Conservation (phyloP, 2,329 filamentous ascomycete genomes). For the Corynespora cassiicola region DNA sequence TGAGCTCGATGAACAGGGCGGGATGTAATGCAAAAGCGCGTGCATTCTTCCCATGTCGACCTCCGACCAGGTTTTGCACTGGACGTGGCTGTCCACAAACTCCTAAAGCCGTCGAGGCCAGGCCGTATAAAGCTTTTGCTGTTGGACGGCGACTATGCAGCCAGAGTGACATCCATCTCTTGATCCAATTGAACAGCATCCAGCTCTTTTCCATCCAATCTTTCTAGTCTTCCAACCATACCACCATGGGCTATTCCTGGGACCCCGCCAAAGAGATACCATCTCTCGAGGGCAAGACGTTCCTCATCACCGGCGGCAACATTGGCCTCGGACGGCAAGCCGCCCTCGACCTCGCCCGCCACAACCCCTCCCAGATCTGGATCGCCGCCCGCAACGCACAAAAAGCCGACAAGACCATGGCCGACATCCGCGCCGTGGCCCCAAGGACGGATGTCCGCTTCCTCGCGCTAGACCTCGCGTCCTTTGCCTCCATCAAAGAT, state of each 20-base stretch:
- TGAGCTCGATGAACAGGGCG: too few species aligned
- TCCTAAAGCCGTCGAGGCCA: too few species aligned
- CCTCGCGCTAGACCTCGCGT: conserved; percentile 39
- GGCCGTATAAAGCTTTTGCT: too few species aligned
- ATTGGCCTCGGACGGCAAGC: conserved; percentile 52
- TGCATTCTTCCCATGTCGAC: too few species aligned
- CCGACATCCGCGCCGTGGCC: conserved; percentile 10
- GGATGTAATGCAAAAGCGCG: too few species aligned
- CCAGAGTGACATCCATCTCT: too few species aligned
- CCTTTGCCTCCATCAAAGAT: conserved; percentile 35
- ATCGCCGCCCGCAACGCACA: conserved; percentile 44
- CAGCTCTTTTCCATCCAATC: too few species aligned
- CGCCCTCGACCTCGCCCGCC: conserved; percentile 46
- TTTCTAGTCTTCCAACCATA: too few species aligned
- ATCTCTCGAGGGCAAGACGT: conserved; percentile 18
- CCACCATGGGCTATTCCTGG: conserved; percentile 8
- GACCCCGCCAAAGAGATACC: conserved; percentile 21
- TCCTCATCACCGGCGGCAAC: conserved; percentile 41
- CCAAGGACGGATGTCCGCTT: conserved; percentile 7
- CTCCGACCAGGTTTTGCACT: too few species aligned
- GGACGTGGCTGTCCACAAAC: too few species aligned
- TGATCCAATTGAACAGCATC: too few species aligned
- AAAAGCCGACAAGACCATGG: conserved; percentile 12
- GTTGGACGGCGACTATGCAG: too few species aligned
- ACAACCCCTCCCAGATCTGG: conserved; percentile 49